Conservation (phyloP, 768 basidiomycete species). For the Lactarius quietus region DNA sequence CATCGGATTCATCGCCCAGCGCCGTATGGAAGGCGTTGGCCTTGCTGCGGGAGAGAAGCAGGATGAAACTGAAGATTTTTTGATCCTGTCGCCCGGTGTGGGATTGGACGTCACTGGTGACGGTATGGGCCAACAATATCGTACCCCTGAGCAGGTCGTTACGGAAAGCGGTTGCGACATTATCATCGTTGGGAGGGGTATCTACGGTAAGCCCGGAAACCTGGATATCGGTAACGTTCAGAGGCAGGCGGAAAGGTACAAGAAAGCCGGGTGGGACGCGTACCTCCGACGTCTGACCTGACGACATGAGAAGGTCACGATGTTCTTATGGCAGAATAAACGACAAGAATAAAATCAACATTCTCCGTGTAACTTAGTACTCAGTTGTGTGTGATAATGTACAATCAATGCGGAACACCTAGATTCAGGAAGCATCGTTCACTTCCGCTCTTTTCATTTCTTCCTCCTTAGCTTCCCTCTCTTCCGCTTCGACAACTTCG, state of each 20-base stretch:
- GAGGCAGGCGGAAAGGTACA: conserved; percentile 80
- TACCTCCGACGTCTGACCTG: conserved; percentile 51
- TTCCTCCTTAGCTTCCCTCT: conserved; percentile 63
- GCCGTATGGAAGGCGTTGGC: conserved; percentile 71
- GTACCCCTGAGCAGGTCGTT: conserved; percentile 84
- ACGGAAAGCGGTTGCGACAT: conserved; percentile 83
- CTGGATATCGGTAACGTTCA: conserved; percentile 47
- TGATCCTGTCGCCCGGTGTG: conserved; percentile 91
- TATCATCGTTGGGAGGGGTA: conserved; percentile 95
- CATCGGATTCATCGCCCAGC: conserved; percentile 93
- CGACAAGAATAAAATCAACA: not conserved
- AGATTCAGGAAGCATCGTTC: conserved; percentile 1
- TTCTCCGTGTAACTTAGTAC: conserved; percentile 1
- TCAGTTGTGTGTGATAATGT: not conserved
- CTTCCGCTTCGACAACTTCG: conserved; percentile 93
- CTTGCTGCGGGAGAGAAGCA: conserved; percentile 27
- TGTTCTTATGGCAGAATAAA: not conserved
- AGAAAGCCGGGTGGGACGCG: conserved; percentile 84
- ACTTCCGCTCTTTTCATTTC: conserved; percentile 27
- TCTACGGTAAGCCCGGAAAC: conserved; percentile 65
- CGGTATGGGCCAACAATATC: conserved; percentile 56
- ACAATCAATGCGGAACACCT: not conserved
- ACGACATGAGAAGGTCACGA: not conserved
- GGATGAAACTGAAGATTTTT: conserved; percentile 60
- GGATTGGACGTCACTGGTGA: conserved; percentile 66